A percentile compares a stretch with the other conserved stretches of the same genome.
phyloP scores from a whole-genome alignment of 345 rosid species.

The Heritiera fomes region DNA sequence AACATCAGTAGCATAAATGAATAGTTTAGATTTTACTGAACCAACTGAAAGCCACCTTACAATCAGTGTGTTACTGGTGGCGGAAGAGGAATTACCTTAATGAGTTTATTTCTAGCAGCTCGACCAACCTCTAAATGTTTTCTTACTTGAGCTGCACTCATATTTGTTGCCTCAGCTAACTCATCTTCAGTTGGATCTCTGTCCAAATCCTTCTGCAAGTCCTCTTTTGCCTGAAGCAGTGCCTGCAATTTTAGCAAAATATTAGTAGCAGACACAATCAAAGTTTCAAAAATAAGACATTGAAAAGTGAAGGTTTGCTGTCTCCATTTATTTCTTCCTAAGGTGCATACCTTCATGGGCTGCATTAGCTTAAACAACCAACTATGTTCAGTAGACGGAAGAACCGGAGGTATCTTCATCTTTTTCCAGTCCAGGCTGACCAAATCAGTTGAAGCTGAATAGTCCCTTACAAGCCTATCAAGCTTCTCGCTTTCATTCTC shows the following conservation, averaged over 20 bases:
- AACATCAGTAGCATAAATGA: not conserved
- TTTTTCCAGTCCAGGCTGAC: slow-evolving; percentile 91
- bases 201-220: slow-evolving; percentile 44
- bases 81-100: slow-evolving; percentile 51
- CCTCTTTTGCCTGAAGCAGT: slow-evolving; percentile 57
- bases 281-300: not conserved
- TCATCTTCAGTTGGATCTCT: slow-evolving; percentile 71
- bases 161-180: slow-evolving; percentile 57
- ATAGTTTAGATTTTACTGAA: not conserved
- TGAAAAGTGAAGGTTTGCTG: not conserved
- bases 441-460: slow-evolving; percentile 70
- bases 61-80: not conserved
- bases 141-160: slow-evolving; percentile 49
- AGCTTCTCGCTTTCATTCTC: slow-evolving; percentile 60
- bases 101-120: slow-evolving; percentile 91
- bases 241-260: slow-evolving; percentile 41
- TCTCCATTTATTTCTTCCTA: not conserved
- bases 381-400: slow-evolving; percentile 66
- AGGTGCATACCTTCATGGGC: slow-evolving; percentile 76
- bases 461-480: slow-evolving; percentile 68
- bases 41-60: not conserved
- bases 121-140: slow-evolving; percentile 60
- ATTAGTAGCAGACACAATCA: slow-evolving; percentile 26
- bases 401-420: slow-evolving; percentile 96
- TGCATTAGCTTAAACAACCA: slow-evolving; percentile 96